Evolutionary conservation across 2,329 filamentous ascomycete genomes (phyloP), one percentile per base, ranked within the genome.

Genomic region (Bertia moriformis): DNA sequence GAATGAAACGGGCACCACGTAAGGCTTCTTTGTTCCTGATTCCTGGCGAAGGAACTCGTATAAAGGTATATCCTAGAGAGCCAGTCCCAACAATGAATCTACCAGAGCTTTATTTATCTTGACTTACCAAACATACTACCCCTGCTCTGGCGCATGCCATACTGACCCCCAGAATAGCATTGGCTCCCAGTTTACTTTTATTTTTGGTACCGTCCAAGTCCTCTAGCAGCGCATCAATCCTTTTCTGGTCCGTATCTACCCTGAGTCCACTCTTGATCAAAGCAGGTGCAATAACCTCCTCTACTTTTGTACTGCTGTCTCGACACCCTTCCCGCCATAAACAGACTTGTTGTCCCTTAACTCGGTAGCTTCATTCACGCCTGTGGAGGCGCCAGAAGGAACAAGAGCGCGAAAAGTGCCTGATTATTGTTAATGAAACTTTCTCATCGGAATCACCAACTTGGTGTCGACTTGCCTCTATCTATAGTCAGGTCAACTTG

Each of bases 141-240:
- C 66, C 69, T 42, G 69, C 69, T 55, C 71, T 68, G 43, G 69
- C 69, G 42, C 71, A 64, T 38, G 71, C 70, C 66, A 74, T 72
- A 54, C 64, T 69, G 46, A 74, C 66, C 57, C 69, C 70, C 39
- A 75, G 63, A 47, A 74, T 74, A 46, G 71, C 70, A 53, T 75
- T 75, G 45, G 71, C 71, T 47, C 71, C 71, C 30, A 75, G 59
- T 46, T 65, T 66, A 46, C 61, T 66, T 66, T 75, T 76, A 62
- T 73, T 71, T 49, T 59, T 55, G 37, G 70, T 74, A 45, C 69
- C 70, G 55, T 73, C 70, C 44, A 74, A 61, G 53, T 62, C 56
- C 51, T 62, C 59, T 53, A 73, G 56, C 55, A 72, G 69, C 30
- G 51, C 53, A 47, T 73, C 70, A 39, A 73, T 66, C 37, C 63